Percentiles rank a stretch among this genome's conserved stretches.
These are phyloP conservation scores for Cicer bijugum DNA, from an alignment of 306 rosid species.

Conservation along the genomic window DNA sequence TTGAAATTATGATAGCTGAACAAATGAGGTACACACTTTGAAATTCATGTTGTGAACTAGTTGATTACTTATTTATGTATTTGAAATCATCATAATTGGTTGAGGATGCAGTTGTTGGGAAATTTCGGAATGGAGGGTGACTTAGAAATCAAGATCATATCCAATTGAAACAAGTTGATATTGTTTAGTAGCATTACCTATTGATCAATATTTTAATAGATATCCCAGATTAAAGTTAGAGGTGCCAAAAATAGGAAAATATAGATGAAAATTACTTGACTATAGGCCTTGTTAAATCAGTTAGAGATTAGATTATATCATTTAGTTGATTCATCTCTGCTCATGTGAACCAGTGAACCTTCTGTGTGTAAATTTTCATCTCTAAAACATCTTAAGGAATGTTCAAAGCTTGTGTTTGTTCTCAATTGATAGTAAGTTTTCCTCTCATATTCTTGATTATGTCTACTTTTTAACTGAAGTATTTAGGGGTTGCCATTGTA, in stretches of 20 bases:
- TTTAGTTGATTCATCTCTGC: background rate
- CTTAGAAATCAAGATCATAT: background rate
- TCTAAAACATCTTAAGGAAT: too few species aligned
- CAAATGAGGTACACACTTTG: conserved; percentile 62
- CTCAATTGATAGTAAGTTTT: background rate
- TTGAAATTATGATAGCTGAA: conserved; percentile 97
- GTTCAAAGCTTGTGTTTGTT: background rate
- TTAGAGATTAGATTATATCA: too few species aligned
- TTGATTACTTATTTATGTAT: conserved; percentile 13
- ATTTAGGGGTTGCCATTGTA: background rate
- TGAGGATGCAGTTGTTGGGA: too few species aligned
- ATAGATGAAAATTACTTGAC: conserved; percentile 7
- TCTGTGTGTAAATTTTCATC: background rate
- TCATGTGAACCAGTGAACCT: background rate
- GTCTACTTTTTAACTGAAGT: background rate
- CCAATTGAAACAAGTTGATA: background rate
- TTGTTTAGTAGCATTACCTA: conserved; percentile 8
- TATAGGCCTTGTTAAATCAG: background rate
- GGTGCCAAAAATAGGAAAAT: conserved; percentile 1
- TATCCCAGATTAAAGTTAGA: background rate
- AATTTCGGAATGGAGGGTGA: background rate
- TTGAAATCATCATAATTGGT: conserved; percentile 1
- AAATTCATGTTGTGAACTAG: conserved; percentile 38
- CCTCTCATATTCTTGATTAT: background rate
- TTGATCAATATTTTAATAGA: conserved; percentile 23